Base-by-base conservation (phyloP, 768 basidiomycete genomes). In the Leccinum aurantiacum region DNA sequence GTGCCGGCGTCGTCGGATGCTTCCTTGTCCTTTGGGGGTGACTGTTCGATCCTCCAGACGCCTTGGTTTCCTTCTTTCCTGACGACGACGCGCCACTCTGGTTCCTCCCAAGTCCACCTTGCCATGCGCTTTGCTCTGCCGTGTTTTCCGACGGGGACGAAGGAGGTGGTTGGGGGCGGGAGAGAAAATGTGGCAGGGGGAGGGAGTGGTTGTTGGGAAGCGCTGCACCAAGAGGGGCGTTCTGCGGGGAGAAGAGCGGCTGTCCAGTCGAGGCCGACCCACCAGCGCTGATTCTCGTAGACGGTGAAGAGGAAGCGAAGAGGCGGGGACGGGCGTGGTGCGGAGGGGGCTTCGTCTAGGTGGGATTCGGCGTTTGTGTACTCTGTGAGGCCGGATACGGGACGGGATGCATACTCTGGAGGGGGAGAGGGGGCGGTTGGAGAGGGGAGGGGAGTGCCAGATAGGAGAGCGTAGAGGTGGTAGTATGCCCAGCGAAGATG, bases 191-290 rank as follows among this genome's bases (percentile, higher is more conserved):
- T 79, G 65, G 84, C 80, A 4, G 93, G 88, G 3, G 91, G 86
- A 11, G 87, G 80, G 48, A 92, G 78, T 52, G 90, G 65, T 79
- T 78, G 64, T 82, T 85, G 57, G 75, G 72, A 29, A 75, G 76
- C 22, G 81, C 82, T 74, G 78, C 77, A 93, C 95, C 94, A 98
- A 1, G 91, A 90, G 0, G 95, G 93, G 5, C 94, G 87, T 68
- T 98, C 95, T 17, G 84, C 84, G 0, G 95, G 95, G 15, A 97
- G 83, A 8, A 98, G 82, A 1, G 94, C 93, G 3, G 91, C 90
- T 2, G 95, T 96, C 92, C 92, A 98, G 75, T 97, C 95, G 48
- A 98, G 83, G 13, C 91, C 94, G 84, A 98, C 86, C 95, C 95
- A 98, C 95, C 95, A 96, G 6, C 95, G 83, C 75, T 97, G 94